Percentiles rank a stretch among this genome's conserved stretches.
Conservation (phyloP, 1,284 basidiomycete species). For the Anthracocystis walkeri region DNA sequence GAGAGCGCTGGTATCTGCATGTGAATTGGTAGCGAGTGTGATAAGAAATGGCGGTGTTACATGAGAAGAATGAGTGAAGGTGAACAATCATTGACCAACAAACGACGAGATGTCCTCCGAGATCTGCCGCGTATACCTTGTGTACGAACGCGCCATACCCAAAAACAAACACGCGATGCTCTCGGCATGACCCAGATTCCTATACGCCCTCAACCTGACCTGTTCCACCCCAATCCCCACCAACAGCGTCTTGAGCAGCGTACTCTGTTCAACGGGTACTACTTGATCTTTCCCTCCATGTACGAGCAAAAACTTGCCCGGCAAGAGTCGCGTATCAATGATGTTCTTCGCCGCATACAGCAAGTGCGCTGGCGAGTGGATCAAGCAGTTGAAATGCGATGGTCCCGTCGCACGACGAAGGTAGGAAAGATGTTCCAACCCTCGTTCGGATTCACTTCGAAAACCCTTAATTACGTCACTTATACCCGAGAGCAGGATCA, state of each 20-base stretch:
- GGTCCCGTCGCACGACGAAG: conserved; percentile 69
- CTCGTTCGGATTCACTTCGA: conserved; percentile 66
- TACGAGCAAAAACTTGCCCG: conserved; percentile 69
- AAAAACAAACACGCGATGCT: conserved; percentile 63
- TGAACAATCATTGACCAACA: conserved; percentile 29
- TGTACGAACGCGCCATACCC: conserved; percentile 61
- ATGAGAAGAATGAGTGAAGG: background rate
- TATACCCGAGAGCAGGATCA: conserved; percentile 70
- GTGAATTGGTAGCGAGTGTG: background rate
- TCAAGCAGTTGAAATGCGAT: conserved; percentile 69
- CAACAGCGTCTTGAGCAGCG: conserved; percentile 70
- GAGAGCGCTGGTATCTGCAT: background rate
- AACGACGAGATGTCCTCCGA: conserved; percentile 56
- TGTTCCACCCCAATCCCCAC: conserved; percentile 69
- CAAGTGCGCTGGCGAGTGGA: conserved; percentile 70
- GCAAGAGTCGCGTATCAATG: conserved; percentile 68
- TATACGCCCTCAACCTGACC: conserved; percentile 68
- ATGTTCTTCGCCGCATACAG: conserved; percentile 70
- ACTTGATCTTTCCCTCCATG: conserved; percentile 70
- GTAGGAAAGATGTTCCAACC: conserved; percentile 70
- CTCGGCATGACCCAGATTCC: conserved; percentile 69
- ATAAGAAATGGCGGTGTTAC: background rate
- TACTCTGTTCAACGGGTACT: conserved; percentile 69
- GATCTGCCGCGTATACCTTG: conserved; percentile 69
- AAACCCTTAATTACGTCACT: conserved; percentile 71